These are phyloP conservation scores for Setaria italica DNA, from an alignment of 202 grass and related monocot genomes.

Conservation along the genomic window DNA sequence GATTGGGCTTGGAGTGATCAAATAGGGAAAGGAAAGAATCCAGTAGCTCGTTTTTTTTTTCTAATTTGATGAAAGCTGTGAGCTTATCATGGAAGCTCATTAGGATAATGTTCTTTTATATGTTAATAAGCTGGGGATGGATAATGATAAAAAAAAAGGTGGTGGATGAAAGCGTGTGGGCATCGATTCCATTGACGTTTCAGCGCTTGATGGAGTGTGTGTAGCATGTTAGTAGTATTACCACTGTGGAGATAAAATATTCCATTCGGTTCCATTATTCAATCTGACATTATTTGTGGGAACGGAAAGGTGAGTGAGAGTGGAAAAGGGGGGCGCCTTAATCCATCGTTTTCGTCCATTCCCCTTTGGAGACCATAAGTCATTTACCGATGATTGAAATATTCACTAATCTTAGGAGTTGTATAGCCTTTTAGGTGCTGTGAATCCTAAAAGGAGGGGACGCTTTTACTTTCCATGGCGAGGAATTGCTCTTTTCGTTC, in stretches of 20 bases:
- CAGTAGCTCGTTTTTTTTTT: background rate
- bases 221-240: background rate
- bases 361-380: background rate
- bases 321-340: background rate
- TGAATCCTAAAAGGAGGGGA: background rate
- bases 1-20: constrained; percentile 7
- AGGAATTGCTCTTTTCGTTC: background rate
- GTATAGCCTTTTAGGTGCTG: background rate
- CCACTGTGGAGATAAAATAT: constrained; percentile 27
- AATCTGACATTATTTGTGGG: background rate
- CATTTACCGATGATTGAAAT: constrained; percentile 3
- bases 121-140: constrained; percentile 7
- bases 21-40: constrained; percentile 44
- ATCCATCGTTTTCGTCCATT: constrained; percentile 8
- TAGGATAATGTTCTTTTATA: constrained; percentile 9
- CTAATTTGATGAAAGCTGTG: background rate
- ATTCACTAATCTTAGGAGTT: background rate
- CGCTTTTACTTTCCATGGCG: background rate
- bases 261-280: constrained; percentile 19
- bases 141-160: constrained; percentile 24
- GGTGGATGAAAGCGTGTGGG: constrained; percentile 15
- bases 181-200: constrained; percentile 35
- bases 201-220: background rate
- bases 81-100: constrained; percentile 22
- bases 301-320: background rate